These are phyloP conservation scores for Pseudoturritis turrita DNA, from an alignment of 345 rosid species.

Conservation along the genomic window DNA sequence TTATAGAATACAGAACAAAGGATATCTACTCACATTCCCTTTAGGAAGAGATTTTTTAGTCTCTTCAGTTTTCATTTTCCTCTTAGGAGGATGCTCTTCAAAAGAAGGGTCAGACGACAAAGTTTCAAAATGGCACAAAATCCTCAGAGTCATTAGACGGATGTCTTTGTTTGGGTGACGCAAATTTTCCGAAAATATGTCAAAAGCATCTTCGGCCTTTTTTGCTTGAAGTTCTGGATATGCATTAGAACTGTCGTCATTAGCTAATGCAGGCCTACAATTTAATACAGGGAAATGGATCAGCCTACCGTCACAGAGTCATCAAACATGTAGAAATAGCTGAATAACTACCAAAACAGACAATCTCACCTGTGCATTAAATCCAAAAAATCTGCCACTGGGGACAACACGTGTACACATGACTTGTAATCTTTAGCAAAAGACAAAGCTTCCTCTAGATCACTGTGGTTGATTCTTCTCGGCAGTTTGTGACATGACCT, in stretches of 20 bases:
- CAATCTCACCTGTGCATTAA: constrained; percentile 50
- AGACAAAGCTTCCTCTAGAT: constrained; percentile 46
- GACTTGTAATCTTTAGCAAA: constrained; percentile 60
- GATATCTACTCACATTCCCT: constrained; percentile 45
- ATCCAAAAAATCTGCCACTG: constrained; percentile 82
- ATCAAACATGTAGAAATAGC: constrained; percentile 1
- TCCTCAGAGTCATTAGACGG: constrained; percentile 68
- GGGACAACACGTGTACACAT: constrained; percentile 56
- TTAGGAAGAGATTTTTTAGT: constrained; percentile 24
- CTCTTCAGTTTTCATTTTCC: constrained; percentile 47
- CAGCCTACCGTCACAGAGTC: constrained; percentile 15
- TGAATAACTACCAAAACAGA: constrained; percentile 13
- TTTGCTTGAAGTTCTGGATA: constrained; percentile 48
- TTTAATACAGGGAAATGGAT: constrained; percentile 8
- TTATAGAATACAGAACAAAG: constrained; percentile 7
- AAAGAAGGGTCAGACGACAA: constrained; percentile 28
- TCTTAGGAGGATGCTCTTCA: constrained; percentile 41
- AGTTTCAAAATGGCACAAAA: constrained; percentile 68
- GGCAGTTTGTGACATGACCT: constrained; percentile 41
- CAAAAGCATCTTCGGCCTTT: constrained; percentile 41
- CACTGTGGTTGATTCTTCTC: constrained; percentile 35
- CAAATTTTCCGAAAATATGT: constrained; percentile 58
- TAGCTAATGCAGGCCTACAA: constrained; percentile 42
- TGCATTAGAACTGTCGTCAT: constrained; percentile 19
- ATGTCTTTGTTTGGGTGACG: constrained; percentile 60